Conservation (phyloP, 1,284 basidiomycete genomes). For the Cryptococcus sp. region DNA sequence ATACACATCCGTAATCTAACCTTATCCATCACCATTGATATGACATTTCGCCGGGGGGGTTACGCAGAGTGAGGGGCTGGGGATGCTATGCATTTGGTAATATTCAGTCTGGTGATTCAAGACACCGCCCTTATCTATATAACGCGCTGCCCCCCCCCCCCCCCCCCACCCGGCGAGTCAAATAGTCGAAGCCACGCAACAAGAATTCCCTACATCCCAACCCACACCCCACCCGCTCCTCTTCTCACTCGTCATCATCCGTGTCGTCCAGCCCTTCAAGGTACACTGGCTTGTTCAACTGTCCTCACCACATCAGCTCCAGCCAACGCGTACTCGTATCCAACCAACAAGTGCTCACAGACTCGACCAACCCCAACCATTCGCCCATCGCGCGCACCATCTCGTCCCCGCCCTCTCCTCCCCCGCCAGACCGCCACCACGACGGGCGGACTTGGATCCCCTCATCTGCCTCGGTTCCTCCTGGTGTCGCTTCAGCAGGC, state of each 20-base stretch:
- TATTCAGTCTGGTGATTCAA: no score
- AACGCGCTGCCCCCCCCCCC: no score
- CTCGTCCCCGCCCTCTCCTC: conserved; percentile 46
- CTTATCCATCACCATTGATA: no score
- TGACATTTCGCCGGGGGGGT: no score
- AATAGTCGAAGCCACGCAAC: no score
- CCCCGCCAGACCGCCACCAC: conserved; percentile 43
- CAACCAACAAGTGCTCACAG: conserved; percentile 25
- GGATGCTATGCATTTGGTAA: no score
- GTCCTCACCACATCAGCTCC: neutral
- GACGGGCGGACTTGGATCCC: conserved; percentile 20
- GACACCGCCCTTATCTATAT: no score
- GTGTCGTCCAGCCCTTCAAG: conserved; percentile 19
- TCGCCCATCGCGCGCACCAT: conserved; percentile 45
- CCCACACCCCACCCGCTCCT: neutral
- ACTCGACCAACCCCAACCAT: conserved; percentile 40
- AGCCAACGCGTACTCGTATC: neutral
- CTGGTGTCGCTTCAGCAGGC: neutral
- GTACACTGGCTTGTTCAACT: conserved; percentile 34
- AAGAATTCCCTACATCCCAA: no score
- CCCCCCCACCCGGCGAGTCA: no score
- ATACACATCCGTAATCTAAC: no score
- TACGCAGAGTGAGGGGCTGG: no score
- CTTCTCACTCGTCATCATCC: conserved; percentile 17
- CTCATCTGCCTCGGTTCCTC: neutral